Evolutionary conservation across 164 flowering plant genomes (phyloP).

Genomic region (Vitis labrusca): DNA sequence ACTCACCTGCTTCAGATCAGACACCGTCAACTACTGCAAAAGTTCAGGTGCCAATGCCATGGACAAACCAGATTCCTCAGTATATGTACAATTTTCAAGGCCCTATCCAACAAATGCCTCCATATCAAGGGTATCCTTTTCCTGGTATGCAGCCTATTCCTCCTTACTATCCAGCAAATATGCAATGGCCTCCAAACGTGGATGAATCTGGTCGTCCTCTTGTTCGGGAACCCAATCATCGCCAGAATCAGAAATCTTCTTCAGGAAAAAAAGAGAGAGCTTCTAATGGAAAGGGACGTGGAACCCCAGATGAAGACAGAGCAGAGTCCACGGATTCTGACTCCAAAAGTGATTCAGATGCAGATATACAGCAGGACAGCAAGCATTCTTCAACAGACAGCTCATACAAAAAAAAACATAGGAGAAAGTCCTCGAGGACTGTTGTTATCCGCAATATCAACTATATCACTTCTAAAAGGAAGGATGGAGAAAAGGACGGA

Average conservation of each 20-base stretch:
- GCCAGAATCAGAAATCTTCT: constrained; percentile 24
- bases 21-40: constrained; percentile 29
- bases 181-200: constrained; percentile 49
- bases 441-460: constrained; percentile 75
- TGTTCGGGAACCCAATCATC: constrained; percentile 24
- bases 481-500: constrained; percentile 32
- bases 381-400: constrained; percentile 32
- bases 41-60: constrained; percentile 43
- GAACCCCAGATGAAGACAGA: constrained; percentile 35
- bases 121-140: constrained; percentile 50
- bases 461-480: constrained; percentile 48
- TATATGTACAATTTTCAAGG: constrained; percentile 52
- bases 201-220: constrained; percentile 26
- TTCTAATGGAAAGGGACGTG: constrained; percentile 27
- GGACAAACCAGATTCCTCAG: constrained; percentile 57
- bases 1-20: constrained; percentile 29
- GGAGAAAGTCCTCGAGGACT: constrained; percentile 49
- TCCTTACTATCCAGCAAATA: constrained; percentile 47
- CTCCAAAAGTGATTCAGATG: constrained; percentile 38
- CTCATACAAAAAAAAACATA: constrained; percentile 31
- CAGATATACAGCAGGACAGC: constrained; percentile 23
- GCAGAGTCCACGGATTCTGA: constrained; percentile 33
- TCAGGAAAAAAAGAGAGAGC: constrained; percentile 31
- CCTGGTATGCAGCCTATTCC: constrained; percentile 45
- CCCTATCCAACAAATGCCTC: constrained; percentile 36